These are phyloP conservation scores for Forsythia viridissima DNA, from an alignment of 257 asterid genomes.

Conservation along the genomic window DNA sequence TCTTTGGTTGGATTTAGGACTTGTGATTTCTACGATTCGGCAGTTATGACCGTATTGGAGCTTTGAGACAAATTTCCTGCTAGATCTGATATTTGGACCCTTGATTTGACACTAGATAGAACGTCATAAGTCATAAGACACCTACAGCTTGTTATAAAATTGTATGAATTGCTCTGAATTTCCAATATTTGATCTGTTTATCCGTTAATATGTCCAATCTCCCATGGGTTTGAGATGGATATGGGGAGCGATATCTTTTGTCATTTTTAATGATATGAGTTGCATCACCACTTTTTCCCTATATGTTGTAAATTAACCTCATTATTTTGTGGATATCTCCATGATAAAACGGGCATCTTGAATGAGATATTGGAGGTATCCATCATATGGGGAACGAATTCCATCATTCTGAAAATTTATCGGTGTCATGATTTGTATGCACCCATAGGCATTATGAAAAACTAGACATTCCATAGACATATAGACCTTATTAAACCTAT, in stretches of 20 bases:
- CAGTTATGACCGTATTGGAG: background rate
- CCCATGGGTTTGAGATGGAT: background rate
- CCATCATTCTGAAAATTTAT: background rate
- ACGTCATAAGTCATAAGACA: background rate
- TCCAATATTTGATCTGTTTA: background rate
- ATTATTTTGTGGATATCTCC: background rate
- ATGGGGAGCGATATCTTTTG: background rate
- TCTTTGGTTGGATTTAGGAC: slow-evolving; percentile 1
- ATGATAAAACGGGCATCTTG: background rate
- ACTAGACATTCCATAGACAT: too few relatives aligned
- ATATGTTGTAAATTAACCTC: background rate
- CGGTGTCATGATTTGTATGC: background rate
- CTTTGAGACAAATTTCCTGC: background rate
- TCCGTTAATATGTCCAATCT: background rate
- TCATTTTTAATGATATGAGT: background rate
- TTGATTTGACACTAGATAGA: background rate
- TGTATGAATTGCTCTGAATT: background rate
- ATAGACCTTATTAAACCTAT: background rate
- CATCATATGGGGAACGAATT: background rate
- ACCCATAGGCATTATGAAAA: background rate
- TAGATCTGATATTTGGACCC: background rate
- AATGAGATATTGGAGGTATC: background rate
- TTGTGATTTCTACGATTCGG: background rate
- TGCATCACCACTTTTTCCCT: background rate
- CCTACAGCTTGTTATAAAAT: background rate